These are phyloP conservation scores for Plasmodium relictum DNA, from an alignment of 169 alveolate genomes.

Conservation along the genomic window DNA sequence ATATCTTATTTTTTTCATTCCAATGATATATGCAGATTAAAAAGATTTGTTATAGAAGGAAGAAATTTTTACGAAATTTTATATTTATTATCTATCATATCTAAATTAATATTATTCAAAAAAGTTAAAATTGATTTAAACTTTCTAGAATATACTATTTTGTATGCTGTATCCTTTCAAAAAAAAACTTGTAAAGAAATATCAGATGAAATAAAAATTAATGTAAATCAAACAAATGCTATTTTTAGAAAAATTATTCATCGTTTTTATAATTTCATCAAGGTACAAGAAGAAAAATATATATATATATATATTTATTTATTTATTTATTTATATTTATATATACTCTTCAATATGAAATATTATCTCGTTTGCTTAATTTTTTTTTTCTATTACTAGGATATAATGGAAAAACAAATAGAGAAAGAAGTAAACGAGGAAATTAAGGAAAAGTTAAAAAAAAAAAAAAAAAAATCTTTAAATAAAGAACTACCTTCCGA, in stretches of 20 bases:
- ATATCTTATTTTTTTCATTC: slow-evolving; percentile 62
- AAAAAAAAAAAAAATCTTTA: slow-evolving; percentile 7
- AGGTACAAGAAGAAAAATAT: slow-evolving; percentile 5
- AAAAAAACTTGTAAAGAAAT: slow-evolving; percentile 44
- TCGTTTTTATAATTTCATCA: slow-evolving; percentile 44
- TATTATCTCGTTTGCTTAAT: background rate
- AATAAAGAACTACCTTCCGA: slow-evolving; percentile 10
- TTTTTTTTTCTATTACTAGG: slow-evolving; percentile 27
- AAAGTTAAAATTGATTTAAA: slow-evolving; percentile 43
- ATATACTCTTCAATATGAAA: background rate
- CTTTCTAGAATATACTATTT: slow-evolving; percentile 65
- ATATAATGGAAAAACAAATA: slow-evolving; percentile 54
- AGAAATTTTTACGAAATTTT: slow-evolving; percentile 30
- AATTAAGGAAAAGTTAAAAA: slow-evolving; percentile 19
- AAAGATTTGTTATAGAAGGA: slow-evolving; percentile 54
- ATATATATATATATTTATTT: background rate
- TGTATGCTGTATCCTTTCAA: slow-evolving; percentile 74
- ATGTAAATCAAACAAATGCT: slow-evolving; percentile 55
- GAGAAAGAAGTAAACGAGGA: slow-evolving; percentile 44
- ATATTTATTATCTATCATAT: slow-evolving; percentile 37
- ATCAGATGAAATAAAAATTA: slow-evolving; percentile 36
- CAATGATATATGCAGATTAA: slow-evolving; percentile 69
- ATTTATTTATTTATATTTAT: background rate
- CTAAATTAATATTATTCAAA: slow-evolving; percentile 57
- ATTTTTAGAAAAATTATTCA: slow-evolving; percentile 62